A percentile compares a stretch with the other conserved stretches of the same genome.
Evolutionary conservation across 768 basidiomycete genomes (phyloP).

Genomic region (Cantharellus cinnabarinus): DNA sequence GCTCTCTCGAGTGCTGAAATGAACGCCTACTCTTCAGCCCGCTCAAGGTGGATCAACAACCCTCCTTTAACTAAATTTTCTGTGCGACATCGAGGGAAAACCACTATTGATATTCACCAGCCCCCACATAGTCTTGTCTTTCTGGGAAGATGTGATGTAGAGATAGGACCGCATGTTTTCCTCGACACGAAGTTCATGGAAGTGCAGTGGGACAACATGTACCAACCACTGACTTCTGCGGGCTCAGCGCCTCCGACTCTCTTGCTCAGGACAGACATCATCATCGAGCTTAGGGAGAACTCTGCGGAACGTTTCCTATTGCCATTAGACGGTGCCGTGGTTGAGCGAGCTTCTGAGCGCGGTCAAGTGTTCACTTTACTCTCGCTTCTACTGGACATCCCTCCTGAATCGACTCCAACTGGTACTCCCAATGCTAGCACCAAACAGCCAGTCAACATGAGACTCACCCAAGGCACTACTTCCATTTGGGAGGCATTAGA

Average conservation of each 20-base stretch:
- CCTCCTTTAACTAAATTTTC: conserved; percentile 47
- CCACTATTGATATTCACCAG: conserved; percentile 29
- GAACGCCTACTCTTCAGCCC: not conserved
- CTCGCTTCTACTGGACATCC: not conserved
- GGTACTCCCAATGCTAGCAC: not conserved
- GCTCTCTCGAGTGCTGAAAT: conserved; percentile 6
- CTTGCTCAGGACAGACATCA: conserved; percentile 4
- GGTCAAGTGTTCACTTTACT: not conserved
- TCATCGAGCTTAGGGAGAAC: conserved; percentile 10
- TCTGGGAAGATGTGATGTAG: conserved; percentile 46
- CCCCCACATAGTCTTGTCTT: conserved; percentile 47
- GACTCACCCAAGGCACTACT: not conserved
- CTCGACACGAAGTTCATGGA: conserved; percentile 48
- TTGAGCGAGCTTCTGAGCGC: not conserved
- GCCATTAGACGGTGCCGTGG: conserved; percentile 6
- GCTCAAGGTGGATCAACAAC: not conserved
- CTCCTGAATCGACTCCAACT: not conserved
- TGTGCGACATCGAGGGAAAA: conserved; percentile 37
- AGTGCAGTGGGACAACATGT: conserved; percentile 30
- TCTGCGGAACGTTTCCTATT: conserved; percentile 5
- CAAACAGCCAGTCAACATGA: not conserved
- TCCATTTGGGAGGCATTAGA: conserved; percentile 1
- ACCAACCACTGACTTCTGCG: not conserved
- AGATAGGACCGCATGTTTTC: conserved; percentile 60
- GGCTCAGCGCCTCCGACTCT: not conserved